phyloP scores from a whole-genome alignment of 345 rosid genomes.

The Salix purpurea region DNA sequence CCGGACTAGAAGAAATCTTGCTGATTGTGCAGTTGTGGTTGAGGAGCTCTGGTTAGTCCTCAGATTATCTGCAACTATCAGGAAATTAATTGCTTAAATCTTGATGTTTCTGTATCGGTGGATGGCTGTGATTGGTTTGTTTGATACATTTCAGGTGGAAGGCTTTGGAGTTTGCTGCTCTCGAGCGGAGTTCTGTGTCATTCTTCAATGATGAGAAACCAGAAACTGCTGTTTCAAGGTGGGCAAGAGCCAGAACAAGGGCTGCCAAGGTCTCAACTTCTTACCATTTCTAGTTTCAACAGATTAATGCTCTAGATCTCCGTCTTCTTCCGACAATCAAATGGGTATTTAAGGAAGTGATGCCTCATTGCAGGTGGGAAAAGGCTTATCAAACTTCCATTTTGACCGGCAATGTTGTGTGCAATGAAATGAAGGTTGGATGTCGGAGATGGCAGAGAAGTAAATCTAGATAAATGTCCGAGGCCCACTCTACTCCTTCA shows the following conservation, averaged over 20 bases:
- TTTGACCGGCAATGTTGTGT: not conserved
- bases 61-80: not conserved
- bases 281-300: not conserved
- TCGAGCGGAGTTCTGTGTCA: constrained; percentile 55
- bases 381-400: constrained; percentile 48
- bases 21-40: constrained; percentile 86
- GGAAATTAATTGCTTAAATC: too few species aligned
- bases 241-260: constrained; percentile 91
- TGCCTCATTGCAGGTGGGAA: constrained; percentile 59
- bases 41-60: constrained; percentile 73
- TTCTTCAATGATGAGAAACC: constrained; percentile 61
- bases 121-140: not conserved
- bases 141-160: constrained; percentile 63
- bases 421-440: constrained; percentile 45
- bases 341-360: not conserved
- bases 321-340: not conserved
- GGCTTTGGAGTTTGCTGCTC: constrained; percentile 73
- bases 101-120: not conserved
- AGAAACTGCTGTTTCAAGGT: constrained; percentile 73
- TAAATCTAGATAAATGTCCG: constrained; percentile 41
- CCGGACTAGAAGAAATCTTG: constrained; percentile 82
- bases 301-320: not conserved
- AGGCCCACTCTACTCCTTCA: constrained; percentile 44
- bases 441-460: constrained; percentile 60
- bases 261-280: constrained; percentile 67